Conservation (phyloP, 805 yeast genomes). For the Hanseniaspora singularis region DNA sequence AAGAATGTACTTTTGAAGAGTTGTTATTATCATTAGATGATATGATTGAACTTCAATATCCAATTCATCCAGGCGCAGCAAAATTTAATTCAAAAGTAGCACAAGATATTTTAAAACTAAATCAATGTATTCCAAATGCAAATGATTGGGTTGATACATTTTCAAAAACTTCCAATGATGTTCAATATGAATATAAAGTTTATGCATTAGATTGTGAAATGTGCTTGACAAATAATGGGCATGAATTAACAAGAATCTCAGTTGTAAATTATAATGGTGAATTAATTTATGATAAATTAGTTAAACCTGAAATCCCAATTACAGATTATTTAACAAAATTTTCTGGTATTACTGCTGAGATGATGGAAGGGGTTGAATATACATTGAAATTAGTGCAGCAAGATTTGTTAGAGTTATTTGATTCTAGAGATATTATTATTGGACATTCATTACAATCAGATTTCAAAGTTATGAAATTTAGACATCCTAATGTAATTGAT, state of each 20-base stretch:
- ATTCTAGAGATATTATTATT: slow-evolving; percentile 53
- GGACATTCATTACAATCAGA: slow-evolving; percentile 91
- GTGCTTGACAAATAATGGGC: slow-evolving; percentile 54
- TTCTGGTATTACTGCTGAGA: slow-evolving; percentile 76
- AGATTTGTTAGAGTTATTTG: slow-evolving; percentile 37
- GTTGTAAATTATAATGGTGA: slow-evolving; percentile 51
- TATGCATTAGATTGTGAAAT: slow-evolving; percentile 91
- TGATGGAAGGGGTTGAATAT: slow-evolving; percentile 49
- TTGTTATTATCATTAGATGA: slow-evolving; percentile 41
- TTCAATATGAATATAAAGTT: slow-evolving; percentile 49
- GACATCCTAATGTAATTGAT: slow-evolving; percentile 68
- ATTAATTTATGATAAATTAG: slow-evolving; percentile 57
- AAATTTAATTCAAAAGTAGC: slow-evolving; percentile 17
- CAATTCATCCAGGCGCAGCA: slow-evolving; percentile 39
- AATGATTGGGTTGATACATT: slow-evolving; percentile 16
- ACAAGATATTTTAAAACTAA: slow-evolving; percentile 17
- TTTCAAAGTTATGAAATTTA: slow-evolving; percentile 52
- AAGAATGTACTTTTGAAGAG: slow-evolving; percentile 38
- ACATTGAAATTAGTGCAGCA: slow-evolving; percentile 57
- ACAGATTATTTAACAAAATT: slow-evolving; percentile 70
- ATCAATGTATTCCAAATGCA: slow-evolving; percentile 13
- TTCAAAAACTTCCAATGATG: slow-evolving; percentile 15
- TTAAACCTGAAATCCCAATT: slow-evolving; percentile 64
- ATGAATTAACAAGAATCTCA: slow-evolving; percentile 67
- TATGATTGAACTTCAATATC: slow-evolving; percentile 42